phyloP scores from a whole-genome alignment of 2,329 filamentous ascomycete species.

The Huntiella savannae region DNA sequence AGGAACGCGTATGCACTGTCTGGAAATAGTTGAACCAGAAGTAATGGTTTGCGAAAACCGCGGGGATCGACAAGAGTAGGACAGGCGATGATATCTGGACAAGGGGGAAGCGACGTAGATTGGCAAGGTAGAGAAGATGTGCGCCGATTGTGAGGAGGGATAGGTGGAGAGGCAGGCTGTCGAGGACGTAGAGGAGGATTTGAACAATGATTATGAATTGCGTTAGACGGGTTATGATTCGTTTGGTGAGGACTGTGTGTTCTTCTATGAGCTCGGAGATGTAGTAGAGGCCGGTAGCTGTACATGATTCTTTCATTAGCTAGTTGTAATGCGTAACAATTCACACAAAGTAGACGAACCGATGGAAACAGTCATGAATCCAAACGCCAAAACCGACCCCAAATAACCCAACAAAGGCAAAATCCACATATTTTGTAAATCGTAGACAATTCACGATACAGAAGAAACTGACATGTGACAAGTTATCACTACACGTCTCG shows the following conservation, averaged over 20 bases:
- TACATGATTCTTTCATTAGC: slow-evolving; percentile 17
- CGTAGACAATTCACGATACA: not conserved
- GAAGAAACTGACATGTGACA: slow-evolving; percentile 3
- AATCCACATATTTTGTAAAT: slow-evolving; percentile 60
- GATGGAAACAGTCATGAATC: slow-evolving; percentile 85
- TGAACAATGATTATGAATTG: slow-evolving; percentile 64
- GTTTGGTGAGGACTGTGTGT: slow-evolving; percentile 82
- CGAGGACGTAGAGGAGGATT: slow-evolving; percentile 54
- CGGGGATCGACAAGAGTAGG: slow-evolving; percentile 57
- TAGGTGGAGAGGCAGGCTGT: slow-evolving; percentile 64
- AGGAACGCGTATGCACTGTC: slow-evolving; percentile 24
- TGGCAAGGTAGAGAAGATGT: slow-evolving; percentile 74
- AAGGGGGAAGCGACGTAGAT: slow-evolving; percentile 54
- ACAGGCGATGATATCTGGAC: slow-evolving; percentile 77
- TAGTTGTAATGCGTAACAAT: not conserved
- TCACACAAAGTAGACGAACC: slow-evolving; percentile 28
- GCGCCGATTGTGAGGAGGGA: slow-evolving; percentile 59
- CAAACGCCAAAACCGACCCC: slow-evolving; percentile 74
- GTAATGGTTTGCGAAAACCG: slow-evolving; percentile 82
- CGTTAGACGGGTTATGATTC: slow-evolving; percentile 67
- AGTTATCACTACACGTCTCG: slow-evolving; percentile 1
- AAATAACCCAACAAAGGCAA: slow-evolving; percentile 78
- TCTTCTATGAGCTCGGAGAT: slow-evolving; percentile 96
- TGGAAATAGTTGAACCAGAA: slow-evolving; percentile 94
- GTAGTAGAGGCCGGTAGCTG: slow-evolving; percentile 94